Evolutionary conservation across 1,284 basidiomycete genomes (phyloP).

Genomic region (Melampsora occidentalis): DNA sequence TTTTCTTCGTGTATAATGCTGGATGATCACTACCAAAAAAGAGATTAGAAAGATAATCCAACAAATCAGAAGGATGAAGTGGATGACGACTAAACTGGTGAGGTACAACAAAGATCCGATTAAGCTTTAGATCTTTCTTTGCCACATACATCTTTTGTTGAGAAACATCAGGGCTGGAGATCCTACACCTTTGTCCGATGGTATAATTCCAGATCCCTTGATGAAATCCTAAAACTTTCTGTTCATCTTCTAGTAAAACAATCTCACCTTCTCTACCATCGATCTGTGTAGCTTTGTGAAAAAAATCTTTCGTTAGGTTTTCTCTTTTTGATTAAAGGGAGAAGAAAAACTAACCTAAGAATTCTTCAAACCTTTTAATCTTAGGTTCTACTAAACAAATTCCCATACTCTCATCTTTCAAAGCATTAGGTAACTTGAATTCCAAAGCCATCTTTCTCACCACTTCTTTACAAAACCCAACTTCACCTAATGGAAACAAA

Average conservation of each 20-base stretch:
- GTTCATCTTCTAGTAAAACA: constrained; percentile 61
- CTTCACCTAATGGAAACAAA: constrained; percentile 71
- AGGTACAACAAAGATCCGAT: constrained; percentile 72
- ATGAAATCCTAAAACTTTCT: constrained; percentile 63
- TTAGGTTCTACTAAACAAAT: constrained; percentile 86
- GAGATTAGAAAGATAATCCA: background rate
- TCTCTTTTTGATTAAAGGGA: background rate
- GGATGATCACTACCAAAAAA: constrained; percentile 62
- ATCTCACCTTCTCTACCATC: constrained; percentile 67
- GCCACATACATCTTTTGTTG: constrained; percentile 71
- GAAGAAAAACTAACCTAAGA: constrained; percentile 62
- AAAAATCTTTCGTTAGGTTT: background rate
- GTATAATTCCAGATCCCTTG: constrained; percentile 82
- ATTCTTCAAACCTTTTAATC: constrained; percentile 68
- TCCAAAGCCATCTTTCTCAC: constrained; percentile 74
- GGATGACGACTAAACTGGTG: constrained; percentile 59
- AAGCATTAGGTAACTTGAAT: constrained; percentile 70
- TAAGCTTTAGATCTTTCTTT: constrained; percentile 64
- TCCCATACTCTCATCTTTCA: constrained; percentile 84
- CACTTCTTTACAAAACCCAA: constrained; percentile 62
- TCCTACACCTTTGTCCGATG: constrained; percentile 72
- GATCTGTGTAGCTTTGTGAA: constrained; percentile 70
- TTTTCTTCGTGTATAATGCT: constrained; percentile 60
- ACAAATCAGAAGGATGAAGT: constrained; percentile 11
- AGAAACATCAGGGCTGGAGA: constrained; percentile 58